Evolutionary conservation across 2,329 filamentous ascomycete genomes (phyloP).

Genomic region (Rutstroemia sydowiana): DNA sequence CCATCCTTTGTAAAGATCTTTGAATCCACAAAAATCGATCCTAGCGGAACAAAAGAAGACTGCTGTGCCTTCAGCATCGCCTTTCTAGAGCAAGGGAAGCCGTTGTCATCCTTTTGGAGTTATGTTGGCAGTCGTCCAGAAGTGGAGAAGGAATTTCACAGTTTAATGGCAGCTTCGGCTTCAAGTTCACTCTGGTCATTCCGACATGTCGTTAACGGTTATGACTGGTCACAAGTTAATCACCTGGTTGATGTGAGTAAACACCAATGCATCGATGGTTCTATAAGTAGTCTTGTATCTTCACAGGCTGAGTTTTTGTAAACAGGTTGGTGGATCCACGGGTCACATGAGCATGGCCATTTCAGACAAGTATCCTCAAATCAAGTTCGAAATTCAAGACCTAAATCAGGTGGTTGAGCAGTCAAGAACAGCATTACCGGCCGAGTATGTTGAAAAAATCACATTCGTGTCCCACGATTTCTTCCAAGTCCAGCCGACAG

Average conservation of each 20-base stretch:
- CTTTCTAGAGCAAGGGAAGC: not conserved
- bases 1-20: not conserved
- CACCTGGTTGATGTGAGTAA: not conserved
- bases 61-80: not conserved
- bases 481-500: not conserved
- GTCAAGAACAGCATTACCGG: slow-evolving; percentile 32
- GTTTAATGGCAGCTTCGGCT: not conserved
- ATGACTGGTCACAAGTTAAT: not conserved
- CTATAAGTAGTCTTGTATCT: not conserved
- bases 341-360: slow-evolving; percentile 21
- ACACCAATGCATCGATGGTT: not conserved
- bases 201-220: not conserved
- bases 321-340: slow-evolving; percentile 20
- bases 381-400: slow-evolving; percentile 24
- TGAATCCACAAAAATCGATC: not conserved
- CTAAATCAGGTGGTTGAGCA: not conserved
- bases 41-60: not conserved
- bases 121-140: not conserved
- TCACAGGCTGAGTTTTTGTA: not conserved
- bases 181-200: not conserved
- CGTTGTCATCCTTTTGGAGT: not conserved
- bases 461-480: not conserved
- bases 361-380: slow-evolving; percentile 15
- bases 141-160: not conserved
- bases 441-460: slow-evolving; percentile 12